Conservation (phyloP, 768 basidiomycete genomes). For the Agrocybe pediades region DNA sequence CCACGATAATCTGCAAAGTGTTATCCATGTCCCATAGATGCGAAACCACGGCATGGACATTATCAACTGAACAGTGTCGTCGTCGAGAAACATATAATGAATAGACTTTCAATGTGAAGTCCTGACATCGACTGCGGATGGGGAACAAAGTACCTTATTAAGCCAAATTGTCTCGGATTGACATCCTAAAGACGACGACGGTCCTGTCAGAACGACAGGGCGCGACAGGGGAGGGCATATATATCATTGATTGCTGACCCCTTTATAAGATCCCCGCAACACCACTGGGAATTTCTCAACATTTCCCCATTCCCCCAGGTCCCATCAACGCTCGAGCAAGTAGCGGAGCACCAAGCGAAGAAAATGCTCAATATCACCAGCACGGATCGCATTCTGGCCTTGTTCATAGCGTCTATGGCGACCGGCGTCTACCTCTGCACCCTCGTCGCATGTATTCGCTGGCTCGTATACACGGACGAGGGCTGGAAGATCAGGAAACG, state of each 20-base stretch:
- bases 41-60: too few relatives aligned
- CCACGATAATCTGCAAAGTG: too few relatives aligned
- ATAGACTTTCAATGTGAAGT: too few relatives aligned
- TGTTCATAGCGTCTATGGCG: neutral
- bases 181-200: too few relatives aligned
- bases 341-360: neutral
- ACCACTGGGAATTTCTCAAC: too few relatives aligned
- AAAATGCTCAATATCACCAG: slow-evolving; percentile 3
- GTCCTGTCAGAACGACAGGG: too few relatives aligned
- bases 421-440: slow-evolving; percentile 5
- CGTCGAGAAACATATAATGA: too few relatives aligned
- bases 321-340: neutral
- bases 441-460: neutral
- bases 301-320: neutral
- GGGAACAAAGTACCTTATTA: too few relatives aligned
- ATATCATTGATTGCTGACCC: neutral
- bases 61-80: too few relatives aligned
- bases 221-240: neutral
- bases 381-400: slow-evolving; percentile 2
- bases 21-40: too few relatives aligned
- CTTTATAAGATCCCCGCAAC: neutral
- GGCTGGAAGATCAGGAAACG: slow-evolving; percentile 7
- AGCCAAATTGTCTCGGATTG: too few relatives aligned
- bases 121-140: too few relatives aligned
- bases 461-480: slow-evolving; percentile 7